Evolutionary conservation across 2,329 filamentous ascomycete species (phyloP).

Genomic region (Grosmannia clavigera): DNA sequence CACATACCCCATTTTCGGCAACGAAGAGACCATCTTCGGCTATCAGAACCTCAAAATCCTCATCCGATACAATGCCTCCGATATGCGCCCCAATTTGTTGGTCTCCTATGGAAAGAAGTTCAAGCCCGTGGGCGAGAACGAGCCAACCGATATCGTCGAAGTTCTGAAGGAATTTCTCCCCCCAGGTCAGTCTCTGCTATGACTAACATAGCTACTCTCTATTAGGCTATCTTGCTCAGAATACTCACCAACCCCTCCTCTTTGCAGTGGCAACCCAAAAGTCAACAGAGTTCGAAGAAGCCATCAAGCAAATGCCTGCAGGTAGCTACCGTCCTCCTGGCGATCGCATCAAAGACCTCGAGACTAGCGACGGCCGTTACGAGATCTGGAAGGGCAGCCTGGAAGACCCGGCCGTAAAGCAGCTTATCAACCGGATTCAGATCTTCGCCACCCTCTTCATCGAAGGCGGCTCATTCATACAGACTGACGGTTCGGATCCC

Average conservation of each 20-base stretch:
- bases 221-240: background rate
- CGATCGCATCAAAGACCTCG: slow-evolving; percentile 51
- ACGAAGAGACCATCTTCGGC: slow-evolving; percentile 85
- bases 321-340: slow-evolving; percentile 61
- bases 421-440: slow-evolving; percentile 69
- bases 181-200: slow-evolving; percentile 36
- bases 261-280: slow-evolving; percentile 53
- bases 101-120: slow-evolving; percentile 63
- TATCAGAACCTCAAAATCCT: slow-evolving; percentile 72
- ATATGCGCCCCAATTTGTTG: slow-evolving; percentile 67
- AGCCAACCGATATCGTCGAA: slow-evolving; percentile 55
- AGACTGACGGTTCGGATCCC: slow-evolving; percentile 51
- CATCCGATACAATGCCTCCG: slow-evolving; percentile 52
- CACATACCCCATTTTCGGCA: slow-evolving; percentile 85
- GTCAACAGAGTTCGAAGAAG: slow-evolving; percentile 46
- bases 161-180: slow-evolving; percentile 56
- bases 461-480: slow-evolving; percentile 74
- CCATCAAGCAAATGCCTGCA: slow-evolving; percentile 30
- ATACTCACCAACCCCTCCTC: background rate
- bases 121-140: slow-evolving; percentile 51
- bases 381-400: slow-evolving; percentile 79
- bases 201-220: background rate
- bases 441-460: slow-evolving; percentile 79
- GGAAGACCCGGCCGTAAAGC: slow-evolving; percentile 53
- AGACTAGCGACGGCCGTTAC: slow-evolving; percentile 47